Percentiles rank a stretch among this genome's conserved stretches.
Evolutionary conservation across 75 land plant genomes (phyloP).

Genomic region (Cryptomeria japonica): DNA sequence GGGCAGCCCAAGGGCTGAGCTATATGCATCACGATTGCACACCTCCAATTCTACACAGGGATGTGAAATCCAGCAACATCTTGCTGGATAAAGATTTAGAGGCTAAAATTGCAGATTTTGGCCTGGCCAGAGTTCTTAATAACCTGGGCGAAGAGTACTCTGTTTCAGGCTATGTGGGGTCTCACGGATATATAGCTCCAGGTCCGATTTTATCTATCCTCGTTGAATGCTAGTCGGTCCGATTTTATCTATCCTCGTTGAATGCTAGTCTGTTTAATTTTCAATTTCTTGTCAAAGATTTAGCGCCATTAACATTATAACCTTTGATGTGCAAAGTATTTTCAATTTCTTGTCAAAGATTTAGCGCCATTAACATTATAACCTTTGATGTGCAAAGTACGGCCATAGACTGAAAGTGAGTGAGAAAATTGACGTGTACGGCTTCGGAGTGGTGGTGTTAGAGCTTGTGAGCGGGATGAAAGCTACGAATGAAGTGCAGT

Average conservation of each 20-base stretch:
- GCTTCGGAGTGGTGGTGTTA: constrained; percentile 26
- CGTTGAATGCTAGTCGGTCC: constrained; percentile 1
- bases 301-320: neutral
- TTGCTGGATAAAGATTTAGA: constrained; percentile 27
- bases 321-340: neutral
- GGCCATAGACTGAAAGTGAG: constrained; percentile 13
- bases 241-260: neutral
- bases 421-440: constrained; percentile 21
- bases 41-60: constrained; percentile 23
- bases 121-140: constrained; percentile 19
- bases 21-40: constrained; percentile 28
- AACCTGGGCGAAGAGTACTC: neutral
- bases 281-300: too few species aligned
- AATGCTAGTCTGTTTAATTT: neutral
- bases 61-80: constrained; percentile 32
- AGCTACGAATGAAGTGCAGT: constrained; percentile 10
- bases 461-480: constrained; percentile 19
- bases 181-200: constrained; percentile 41
- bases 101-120: constrained; percentile 30
- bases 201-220: constrained; percentile 12
- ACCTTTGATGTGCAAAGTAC: neutral
- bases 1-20: constrained; percentile 22
- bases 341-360: too few species aligned
- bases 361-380: neutral
- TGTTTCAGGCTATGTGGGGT: constrained; percentile 23